Evolutionary conservation across 2,329 filamentous ascomycete species (phyloP).

Genomic region (Colletotrichum scovillei): DNA sequence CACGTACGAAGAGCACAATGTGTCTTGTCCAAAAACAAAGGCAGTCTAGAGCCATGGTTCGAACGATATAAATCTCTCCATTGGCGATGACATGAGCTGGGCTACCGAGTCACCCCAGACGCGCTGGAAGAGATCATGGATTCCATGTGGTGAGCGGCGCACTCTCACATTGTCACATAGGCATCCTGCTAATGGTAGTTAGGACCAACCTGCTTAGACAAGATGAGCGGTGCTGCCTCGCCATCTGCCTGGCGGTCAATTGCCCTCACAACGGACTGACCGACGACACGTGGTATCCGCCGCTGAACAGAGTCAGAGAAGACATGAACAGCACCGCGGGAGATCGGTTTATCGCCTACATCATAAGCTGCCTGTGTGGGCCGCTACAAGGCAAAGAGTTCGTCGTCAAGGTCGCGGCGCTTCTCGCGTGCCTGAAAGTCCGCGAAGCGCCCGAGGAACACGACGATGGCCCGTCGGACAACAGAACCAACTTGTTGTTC

Average conservation of each 20-base stretch:
- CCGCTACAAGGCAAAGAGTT: slow-evolving; percentile 7
- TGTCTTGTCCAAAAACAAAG: background rate
- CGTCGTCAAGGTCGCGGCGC: background rate
- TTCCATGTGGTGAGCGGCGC: slow-evolving; percentile 1
- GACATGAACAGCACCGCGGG: slow-evolving; percentile 1
- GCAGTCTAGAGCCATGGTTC: background rate
- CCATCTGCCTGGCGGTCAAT: slow-evolving; percentile 12
- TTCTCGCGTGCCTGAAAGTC: background rate
- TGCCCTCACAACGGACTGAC: background rate
- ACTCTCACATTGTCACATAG: background rate
- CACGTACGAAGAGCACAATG: background rate
- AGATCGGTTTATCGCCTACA: background rate
- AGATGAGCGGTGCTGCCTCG: slow-evolving; percentile 5
- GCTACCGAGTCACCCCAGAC: background rate
- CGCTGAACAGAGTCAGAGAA: slow-evolving; percentile 1
- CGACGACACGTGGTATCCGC: slow-evolving; percentile 3
- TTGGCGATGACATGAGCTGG: background rate
- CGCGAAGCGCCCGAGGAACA: background rate
- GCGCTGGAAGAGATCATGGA: background rate
- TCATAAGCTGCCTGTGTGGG: slow-evolving; percentile 3
- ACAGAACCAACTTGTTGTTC: slow-evolving; percentile 4
- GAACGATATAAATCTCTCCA: background rate
- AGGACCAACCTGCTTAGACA: slow-evolving; percentile 12
- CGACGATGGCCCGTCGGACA: background rate
- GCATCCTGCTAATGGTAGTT: background rate